These are phyloP conservation scores for Trichoderma endophyticum DNA, from an alignment of 2,329 filamentous ascomycete species.

Conservation along the genomic window DNA sequence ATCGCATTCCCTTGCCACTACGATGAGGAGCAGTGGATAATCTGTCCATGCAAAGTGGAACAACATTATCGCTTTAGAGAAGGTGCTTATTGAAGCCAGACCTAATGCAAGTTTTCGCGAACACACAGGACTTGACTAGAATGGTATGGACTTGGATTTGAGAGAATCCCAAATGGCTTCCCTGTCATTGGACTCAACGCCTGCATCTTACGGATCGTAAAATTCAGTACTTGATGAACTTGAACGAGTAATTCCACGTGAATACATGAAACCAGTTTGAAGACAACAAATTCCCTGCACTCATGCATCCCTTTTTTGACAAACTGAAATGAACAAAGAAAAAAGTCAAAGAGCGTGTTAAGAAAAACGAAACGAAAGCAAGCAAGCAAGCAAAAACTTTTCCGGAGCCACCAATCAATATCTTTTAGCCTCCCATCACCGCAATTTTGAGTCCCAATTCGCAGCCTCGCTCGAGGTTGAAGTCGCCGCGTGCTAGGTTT, in stretches of 20 bases:
- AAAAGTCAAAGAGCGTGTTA: not conserved
- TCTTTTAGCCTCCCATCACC: not conserved
- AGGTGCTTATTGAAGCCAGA: not conserved
- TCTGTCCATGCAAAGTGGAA: not conserved
- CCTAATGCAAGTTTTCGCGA: not conserved
- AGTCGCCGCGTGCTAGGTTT: not conserved
- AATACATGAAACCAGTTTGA: not conserved
- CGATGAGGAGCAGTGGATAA: not conserved
- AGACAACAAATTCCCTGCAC: not conserved
- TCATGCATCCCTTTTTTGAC: not conserved
- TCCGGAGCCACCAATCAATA: not conserved
- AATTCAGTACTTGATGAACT: not conserved
- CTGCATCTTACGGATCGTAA: not conserved
- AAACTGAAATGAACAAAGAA: not conserved
- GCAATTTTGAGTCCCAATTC: not conserved
- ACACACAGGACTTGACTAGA: not conserved
- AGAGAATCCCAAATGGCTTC: not conserved
- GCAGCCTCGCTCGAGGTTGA: not conserved
- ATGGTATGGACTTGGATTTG: not conserved
- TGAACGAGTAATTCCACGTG: not conserved
- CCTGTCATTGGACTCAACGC: not conserved
- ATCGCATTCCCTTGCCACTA: not conserved
- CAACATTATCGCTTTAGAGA: not conserved
- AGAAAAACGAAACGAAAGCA: not conserved
- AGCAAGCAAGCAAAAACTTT: not conserved